Evolutionary conservation across 208 protist species (phyloP).

Genomic region (Trypanosoma rangeli): DNA sequence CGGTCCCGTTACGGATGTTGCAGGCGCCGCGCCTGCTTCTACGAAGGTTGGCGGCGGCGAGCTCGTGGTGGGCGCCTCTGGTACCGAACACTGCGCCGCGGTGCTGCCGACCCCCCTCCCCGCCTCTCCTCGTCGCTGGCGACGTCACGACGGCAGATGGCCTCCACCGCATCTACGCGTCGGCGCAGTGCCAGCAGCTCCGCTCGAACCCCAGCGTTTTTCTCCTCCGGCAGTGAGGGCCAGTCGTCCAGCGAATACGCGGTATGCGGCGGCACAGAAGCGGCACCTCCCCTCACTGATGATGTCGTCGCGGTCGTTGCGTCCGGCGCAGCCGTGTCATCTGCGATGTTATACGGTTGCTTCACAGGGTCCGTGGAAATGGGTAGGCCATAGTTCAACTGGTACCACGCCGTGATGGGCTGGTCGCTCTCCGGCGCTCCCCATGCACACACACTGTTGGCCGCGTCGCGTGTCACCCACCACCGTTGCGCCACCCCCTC

Average conservation of each 20-base stretch:
- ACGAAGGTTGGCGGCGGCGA: neutral
- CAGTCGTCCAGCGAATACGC: neutral
- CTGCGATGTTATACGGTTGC: slow-evolving; percentile 19
- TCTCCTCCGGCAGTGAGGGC: neutral
- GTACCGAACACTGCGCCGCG: too few relatives aligned
- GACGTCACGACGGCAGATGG: neutral
- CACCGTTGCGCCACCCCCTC: neutral
- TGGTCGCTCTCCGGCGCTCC: neutral
- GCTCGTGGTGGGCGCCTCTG: too few relatives aligned
- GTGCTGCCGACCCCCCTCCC: neutral
- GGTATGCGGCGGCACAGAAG: neutral
- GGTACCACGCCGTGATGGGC: slow-evolving; percentile 12
- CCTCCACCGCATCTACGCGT: neutral
- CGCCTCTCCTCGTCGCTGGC: neutral
- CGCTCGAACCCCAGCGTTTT: neutral
- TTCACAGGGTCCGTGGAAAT: neutral
- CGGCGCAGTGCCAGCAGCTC: neutral
- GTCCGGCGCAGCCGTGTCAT: neutral
- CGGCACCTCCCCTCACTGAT: neutral
- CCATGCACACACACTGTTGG: neutral
- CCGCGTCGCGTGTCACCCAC: neutral
- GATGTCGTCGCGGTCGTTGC: neutral
- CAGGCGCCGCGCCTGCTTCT: neutral
- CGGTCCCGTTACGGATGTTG: too few relatives aligned
- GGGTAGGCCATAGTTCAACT: neutral